Percentiles rank a stretch among this genome's conserved stretches.
These are phyloP conservation scores for Afroboletus lepidellus DNA, from an alignment of 1,284 basidiomycete genomes.

Conservation along the genomic window DNA sequence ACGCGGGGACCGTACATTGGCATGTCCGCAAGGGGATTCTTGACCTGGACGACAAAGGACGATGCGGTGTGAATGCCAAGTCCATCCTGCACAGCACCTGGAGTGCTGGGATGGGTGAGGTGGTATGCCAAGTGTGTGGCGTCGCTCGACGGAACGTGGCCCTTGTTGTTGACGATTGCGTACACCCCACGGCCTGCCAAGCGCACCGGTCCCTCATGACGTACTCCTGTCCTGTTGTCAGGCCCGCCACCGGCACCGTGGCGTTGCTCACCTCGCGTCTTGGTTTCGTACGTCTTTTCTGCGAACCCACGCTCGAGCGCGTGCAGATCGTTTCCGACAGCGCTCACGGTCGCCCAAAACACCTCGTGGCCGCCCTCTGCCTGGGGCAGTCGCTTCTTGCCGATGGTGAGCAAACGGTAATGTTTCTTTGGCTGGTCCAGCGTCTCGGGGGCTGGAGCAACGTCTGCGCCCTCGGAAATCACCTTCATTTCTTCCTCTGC, in stretches of 20 bases:
- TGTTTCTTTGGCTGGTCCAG: conserved; percentile 35
- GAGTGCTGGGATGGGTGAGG: conserved; percentile 51
- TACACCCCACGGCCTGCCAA: conserved; percentile 60
- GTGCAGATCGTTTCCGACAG: conserved; percentile 52
- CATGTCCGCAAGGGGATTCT: conserved; percentile 40
- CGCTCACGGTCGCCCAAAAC: conserved; percentile 45
- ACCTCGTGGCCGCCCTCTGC: conserved; percentile 34
- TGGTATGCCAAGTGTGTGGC: conserved; percentile 58
- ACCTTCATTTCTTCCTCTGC: conserved; percentile 39
- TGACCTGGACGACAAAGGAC: conserved; percentile 55
- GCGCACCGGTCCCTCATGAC: conserved; percentile 26
- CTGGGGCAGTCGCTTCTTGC: conserved; percentile 64
- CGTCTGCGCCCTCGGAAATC: conserved; percentile 35
- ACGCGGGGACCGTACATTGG: not conserved
- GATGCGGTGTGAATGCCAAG: conserved; percentile 51
- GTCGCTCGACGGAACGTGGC: conserved; percentile 42
- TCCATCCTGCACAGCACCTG: conserved; percentile 51
- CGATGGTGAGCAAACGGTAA: conserved; percentile 56
- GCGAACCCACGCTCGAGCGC: conserved; percentile 52
- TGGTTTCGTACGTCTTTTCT: conserved; percentile 43
- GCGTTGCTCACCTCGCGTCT: conserved; percentile 59
- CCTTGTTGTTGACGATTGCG: conserved; percentile 56
- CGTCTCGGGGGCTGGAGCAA: not conserved
- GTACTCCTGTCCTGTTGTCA: not conserved
- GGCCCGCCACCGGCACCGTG: not conserved